phyloP scores from a whole-genome alignment of 2,329 filamentous ascomycete genomes.

The Penicillium sp. region DNA sequence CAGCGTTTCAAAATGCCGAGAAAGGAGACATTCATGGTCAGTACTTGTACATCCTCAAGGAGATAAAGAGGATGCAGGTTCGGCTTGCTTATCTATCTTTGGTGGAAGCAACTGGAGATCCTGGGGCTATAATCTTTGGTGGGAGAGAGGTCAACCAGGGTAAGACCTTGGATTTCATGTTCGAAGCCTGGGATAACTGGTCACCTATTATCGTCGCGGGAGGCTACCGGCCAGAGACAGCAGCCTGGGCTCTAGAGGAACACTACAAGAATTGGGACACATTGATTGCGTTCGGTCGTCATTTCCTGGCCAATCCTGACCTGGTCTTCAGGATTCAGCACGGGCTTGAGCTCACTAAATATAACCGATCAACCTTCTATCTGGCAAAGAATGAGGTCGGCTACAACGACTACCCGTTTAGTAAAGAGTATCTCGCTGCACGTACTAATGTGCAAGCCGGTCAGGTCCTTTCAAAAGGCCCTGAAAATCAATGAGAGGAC shows the following conservation, averaged over 20 bases:
- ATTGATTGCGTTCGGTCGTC: slow-evolving; percentile 30
- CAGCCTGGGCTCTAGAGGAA: slow-evolving; percentile 16
- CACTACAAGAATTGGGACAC: not conserved
- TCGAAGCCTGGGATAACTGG: slow-evolving; percentile 19
- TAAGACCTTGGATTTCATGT: not conserved
- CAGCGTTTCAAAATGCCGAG: slow-evolving; percentile 42
- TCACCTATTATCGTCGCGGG: not conserved
- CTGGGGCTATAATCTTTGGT: not conserved
- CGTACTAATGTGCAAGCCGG: no score
- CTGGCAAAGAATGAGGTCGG: slow-evolving; percentile 7
- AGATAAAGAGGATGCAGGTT: not conserved
- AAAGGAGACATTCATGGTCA: slow-evolving; percentile 2
- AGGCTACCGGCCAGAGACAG: not conserved
- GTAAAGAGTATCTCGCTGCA: slow-evolving; percentile 14
- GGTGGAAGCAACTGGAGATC: not conserved
- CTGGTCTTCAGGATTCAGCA: slow-evolving; percentile 18
- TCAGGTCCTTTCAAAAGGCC: no score
- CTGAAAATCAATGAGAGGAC: no score
- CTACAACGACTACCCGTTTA: slow-evolving; percentile 32
- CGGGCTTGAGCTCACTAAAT: slow-evolving; percentile 16
- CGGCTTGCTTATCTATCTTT: slow-evolving; percentile 8
- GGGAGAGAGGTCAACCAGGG: not conserved
- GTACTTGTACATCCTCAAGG: slow-evolving; percentile 1
- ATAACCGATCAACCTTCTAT: slow-evolving; percentile 21
- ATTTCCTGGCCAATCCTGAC: slow-evolving; percentile 24